Base-by-base conservation (phyloP, 257 asterid genomes). In the Salvia hispanica region DNA sequence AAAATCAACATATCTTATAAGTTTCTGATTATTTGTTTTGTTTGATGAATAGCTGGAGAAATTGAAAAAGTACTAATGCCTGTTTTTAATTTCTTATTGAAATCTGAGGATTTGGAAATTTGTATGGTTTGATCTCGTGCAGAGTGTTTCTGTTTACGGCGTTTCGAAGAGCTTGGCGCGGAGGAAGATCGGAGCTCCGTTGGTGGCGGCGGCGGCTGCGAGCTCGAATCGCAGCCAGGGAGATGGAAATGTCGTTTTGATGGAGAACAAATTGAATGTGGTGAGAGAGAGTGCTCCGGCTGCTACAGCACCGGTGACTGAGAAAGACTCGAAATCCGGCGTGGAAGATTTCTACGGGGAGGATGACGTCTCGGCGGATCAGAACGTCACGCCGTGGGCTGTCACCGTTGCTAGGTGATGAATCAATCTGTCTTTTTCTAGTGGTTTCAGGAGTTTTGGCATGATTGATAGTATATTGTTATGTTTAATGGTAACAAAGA, bases 341-440 rank as follows among this genome's bases (percentile, higher is more conserved):
- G 84, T 81, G 43, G 91, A 81, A 18, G 91, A 84, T 47, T 82
- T 81, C 62, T 87, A 87, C 73, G 89, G 95, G 2, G 95, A 87
- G 83, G 95, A 87, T 83, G 81, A 76, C 66, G 92, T 92, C 84
- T 81, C 90, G 9, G 92, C 85, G 81, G 88, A 85, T 78, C 91
- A 81, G 74, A 72, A 70, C 39, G 78, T 85, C 73, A 87, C 92
- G 31, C 95, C 95, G 6, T 87, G 95, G 95, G 79, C 87, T 58
- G 85, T 81, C 76, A 67, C 85, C 39, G 91, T 87, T 67, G 95
- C 95, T 64, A 87, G 95, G 95, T 34, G 77, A 78, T 69, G 39
- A 71, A 64, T 52, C 78, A 14, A 36, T 69, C 31, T 15, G 7
- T 37, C 50, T 56, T 61, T 56, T 61, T 48, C 4, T 15, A 2